Conservation (phyloP, 2,329 filamentous ascomycete genomes). For the Escovopsis weberi region DNA sequence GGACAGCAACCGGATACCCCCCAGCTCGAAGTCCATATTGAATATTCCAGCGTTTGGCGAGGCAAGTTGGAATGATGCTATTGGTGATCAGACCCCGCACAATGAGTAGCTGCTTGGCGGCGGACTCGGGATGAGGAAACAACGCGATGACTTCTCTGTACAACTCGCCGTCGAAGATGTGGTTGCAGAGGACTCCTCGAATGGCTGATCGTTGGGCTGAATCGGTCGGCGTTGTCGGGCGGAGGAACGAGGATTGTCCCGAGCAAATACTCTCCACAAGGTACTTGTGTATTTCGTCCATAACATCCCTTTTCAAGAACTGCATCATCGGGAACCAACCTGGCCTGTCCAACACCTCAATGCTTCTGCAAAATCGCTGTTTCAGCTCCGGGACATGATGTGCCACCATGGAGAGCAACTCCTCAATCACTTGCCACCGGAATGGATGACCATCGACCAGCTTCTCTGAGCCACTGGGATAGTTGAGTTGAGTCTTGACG, state of each 20-base stretch:
- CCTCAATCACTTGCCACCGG: slow-evolving; percentile 33
- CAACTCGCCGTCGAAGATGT: not conserved
- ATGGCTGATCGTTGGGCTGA: slow-evolving; percentile 7
- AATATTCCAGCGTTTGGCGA: slow-evolving; percentile 54
- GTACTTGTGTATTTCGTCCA: slow-evolving; percentile 25
- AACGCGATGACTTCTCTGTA: not conserved
- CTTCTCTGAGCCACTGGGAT: slow-evolving; percentile 35
- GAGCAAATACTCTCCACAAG: slow-evolving; percentile 27
- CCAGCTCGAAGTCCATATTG: slow-evolving; percentile 43
- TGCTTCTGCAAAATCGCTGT: slow-evolving; percentile 19
- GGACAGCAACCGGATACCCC: slow-evolving; percentile 47
- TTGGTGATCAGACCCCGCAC: slow-evolving; percentile 1
- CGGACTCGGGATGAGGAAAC: slow-evolving; percentile 1
- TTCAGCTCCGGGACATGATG: slow-evolving; percentile 23
- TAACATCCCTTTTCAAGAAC: slow-evolving; percentile 34
- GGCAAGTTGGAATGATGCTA: slow-evolving; percentile 38
- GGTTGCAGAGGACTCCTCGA: not conserved
- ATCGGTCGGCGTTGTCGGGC: not conserved
- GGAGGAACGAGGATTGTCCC: slow-evolving; percentile 8
- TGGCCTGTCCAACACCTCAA: slow-evolving; percentile 31
- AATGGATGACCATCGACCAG: slow-evolving; percentile 37
- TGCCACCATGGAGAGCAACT: slow-evolving; percentile 25
- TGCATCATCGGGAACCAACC: slow-evolving; percentile 40
- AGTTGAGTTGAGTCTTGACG: slow-evolving; percentile 41
- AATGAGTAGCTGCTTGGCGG: not conserved